These are phyloP conservation scores for Colletotrichum australisinense DNA, from an alignment of 2,329 filamentous ascomycete genomes.

Conservation along the genomic window DNA sequence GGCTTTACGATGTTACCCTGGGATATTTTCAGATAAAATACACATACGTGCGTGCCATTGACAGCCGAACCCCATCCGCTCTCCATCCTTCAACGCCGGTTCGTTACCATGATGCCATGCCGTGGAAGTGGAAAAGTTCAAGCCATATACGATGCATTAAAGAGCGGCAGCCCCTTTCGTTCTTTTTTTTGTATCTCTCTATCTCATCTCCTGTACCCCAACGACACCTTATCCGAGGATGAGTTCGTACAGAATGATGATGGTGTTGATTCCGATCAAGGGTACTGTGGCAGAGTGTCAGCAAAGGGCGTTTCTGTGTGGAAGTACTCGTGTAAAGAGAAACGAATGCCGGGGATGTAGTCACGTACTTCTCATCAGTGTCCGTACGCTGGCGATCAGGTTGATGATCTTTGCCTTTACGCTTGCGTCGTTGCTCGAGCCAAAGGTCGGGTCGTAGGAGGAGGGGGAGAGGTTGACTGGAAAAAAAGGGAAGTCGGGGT, in stretches of 20 bases:
- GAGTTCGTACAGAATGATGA: constrained; percentile 87
- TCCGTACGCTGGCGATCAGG: constrained; percentile 89
- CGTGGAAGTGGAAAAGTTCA: constrained; percentile 1
- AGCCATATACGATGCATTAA: constrained; percentile 2
- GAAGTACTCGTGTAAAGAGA: background rate
- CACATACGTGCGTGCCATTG: background rate
- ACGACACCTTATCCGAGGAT: constrained; percentile 70
- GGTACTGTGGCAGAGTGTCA: constrained; percentile 71
- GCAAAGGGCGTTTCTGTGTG: background rate
- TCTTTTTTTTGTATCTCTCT: background rate
- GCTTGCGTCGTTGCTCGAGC: constrained; percentile 77
- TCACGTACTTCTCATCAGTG: constrained; percentile 84
- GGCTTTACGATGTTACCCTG: background rate
- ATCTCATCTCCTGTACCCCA: background rate
- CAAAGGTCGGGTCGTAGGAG: constrained; percentile 81
- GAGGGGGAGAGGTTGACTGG: constrained; percentile 79
- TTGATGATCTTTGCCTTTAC: constrained; percentile 90
- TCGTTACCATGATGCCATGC: constrained; percentile 32
- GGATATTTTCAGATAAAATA: background rate
- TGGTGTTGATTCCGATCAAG: constrained; percentile 82
- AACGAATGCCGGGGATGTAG: too few relatives aligned
- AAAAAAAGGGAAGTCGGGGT: background rate
- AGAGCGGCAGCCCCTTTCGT: background rate
- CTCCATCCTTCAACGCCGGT: constrained; percentile 24
- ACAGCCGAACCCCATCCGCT: constrained; percentile 11